Percentiles rank a stretch among this genome's conserved stretches.
Conservation (phyloP, 345 rosid species). For the Combretum micranthum region DNA sequence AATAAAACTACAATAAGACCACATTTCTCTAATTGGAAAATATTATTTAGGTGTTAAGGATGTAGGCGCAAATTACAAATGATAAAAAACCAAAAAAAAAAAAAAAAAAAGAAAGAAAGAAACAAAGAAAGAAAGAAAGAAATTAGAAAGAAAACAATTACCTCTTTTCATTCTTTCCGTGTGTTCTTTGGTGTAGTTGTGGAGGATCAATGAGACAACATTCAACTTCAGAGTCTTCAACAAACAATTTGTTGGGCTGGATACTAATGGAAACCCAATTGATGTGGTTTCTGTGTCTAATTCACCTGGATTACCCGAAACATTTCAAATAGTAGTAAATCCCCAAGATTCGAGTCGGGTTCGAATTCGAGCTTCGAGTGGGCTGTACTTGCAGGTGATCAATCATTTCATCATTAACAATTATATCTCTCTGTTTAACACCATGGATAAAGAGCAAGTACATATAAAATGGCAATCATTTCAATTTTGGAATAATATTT, state of each 20-base stretch:
- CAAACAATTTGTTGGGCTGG: constrained; percentile 41
- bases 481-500: no score
- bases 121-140: no score
- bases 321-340: constrained; percentile 39
- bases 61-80: no score
- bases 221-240: constrained; percentile 44
- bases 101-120: no score
- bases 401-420: background rate
- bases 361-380: constrained; percentile 47
- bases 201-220: constrained; percentile 44
- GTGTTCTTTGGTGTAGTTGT: constrained; percentile 20
- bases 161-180: background rate
- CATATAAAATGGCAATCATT: no score
- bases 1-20: no score
- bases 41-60: no score
- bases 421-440: no score
- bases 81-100: no score
- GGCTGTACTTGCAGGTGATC: constrained; percentile 41
- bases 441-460: no score
- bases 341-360: constrained; percentile 23
- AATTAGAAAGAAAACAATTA: background rate
- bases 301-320: constrained; percentile 18
- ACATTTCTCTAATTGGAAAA: no score
- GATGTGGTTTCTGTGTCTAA: constrained; percentile 28
- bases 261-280: constrained; percentile 16